These are phyloP conservation scores for Cnidoscolus chayamansa DNA, from an alignment of 441 rosid genomes.

Conservation along the genomic window DNA sequence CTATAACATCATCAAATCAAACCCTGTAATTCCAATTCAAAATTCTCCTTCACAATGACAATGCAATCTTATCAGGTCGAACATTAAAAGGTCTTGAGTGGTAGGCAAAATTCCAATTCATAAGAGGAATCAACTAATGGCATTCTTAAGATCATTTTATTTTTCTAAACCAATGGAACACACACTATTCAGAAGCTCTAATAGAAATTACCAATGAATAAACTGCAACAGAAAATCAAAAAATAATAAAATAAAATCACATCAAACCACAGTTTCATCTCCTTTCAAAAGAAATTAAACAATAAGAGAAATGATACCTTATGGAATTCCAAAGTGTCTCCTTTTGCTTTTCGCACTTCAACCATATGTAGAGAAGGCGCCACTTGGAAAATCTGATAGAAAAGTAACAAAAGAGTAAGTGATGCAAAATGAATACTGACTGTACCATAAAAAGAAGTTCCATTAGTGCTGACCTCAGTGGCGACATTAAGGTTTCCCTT, in stretches of 20 bases:
- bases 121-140: background rate
- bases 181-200: background rate
- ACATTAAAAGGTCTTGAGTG: background rate
- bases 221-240: background rate
- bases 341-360: conserved; percentile 88
- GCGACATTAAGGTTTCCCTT: conserved; percentile 88
- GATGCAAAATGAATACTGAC: background rate
- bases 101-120: background rate
- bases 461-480: conserved; percentile 56
- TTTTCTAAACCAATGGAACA: conserved; percentile 1
- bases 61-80: background rate
- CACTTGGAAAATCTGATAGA: conserved; percentile 77
- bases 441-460: background rate
- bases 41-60: background rate
- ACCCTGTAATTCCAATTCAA: background rate
- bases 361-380: conserved; percentile 94
- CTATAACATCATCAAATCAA: background rate
- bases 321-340: conserved; percentile 91
- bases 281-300: background rate
- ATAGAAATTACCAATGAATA: background rate
- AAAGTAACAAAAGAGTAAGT: background rate
- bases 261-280: background rate
- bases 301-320: conserved; percentile 44
- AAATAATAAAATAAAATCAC: no score
- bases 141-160: background rate